Base-by-base conservation (phyloP, 495 filamentous ascomycete genomes). In the Letharia columbiana region DNA sequence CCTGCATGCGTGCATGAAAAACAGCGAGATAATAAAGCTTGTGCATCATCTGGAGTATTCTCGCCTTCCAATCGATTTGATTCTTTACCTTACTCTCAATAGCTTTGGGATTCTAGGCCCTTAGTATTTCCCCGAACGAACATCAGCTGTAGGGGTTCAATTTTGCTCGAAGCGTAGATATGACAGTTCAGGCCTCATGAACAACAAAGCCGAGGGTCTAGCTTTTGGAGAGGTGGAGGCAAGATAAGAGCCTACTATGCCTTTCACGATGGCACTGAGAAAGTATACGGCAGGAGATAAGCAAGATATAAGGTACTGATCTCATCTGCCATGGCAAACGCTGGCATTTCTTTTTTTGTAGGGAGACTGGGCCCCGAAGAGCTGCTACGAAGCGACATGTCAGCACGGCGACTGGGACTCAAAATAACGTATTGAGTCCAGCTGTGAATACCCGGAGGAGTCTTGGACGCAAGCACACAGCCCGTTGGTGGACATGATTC, bases 1-100 rank as follows among this genome's bases (percentile, higher is more conserved):
- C 52, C 52, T 56, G 52, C 31, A 56, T 56, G 52, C 6, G 52
- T 57, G 54, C 54, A 57, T 57, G 31, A 57, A 37, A 56, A 12
- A 50, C 49, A 50, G n/a, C 49, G n/a, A 50, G 10, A 12, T 13
- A 28, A 15, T 20, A 17, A 39, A 5, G 11, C 23, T 28, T 52
- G 52, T 35, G 31, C 52, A 56, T 56, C 31, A 52, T 52, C 49
- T 52, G 49, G 31, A 18, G 4, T 23, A 9, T 35, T 35, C 20
- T n/a, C 37, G 31, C 54, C 33, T 33, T 37, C 54, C 54, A 57
- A 57, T 57, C 54, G 33, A 7, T 57, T 20, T 18, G 15, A 37
- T 37, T 28, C 3, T 20, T 11, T 18, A 20, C 54, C 13, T 33
- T 20, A 20, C 15, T 28, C 23, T 28, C 23, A 28, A 56, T 56